Conservation (phyloP, 352 stramenopile genomes). For the Globisporangium middletonii region DNA sequence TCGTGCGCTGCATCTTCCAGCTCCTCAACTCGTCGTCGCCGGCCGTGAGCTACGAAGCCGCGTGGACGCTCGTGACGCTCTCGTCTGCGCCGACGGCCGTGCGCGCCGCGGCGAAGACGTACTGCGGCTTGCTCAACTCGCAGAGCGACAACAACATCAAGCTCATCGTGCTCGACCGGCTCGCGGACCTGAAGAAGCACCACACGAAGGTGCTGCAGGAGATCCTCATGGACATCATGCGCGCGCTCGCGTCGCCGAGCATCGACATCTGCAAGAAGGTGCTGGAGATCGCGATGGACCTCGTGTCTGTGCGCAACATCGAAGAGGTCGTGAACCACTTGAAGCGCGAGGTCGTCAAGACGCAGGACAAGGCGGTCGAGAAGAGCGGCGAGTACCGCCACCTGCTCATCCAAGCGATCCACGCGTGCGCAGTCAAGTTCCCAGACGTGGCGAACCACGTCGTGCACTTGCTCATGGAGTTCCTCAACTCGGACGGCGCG, state of each 20-base stretch:
- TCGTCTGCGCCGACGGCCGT: constrained; percentile 97
- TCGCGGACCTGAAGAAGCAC: constrained; percentile 97
- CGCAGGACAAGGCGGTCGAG: constrained; percentile 86
- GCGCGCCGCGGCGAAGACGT: constrained; percentile 95
- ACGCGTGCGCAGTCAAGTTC: constrained; percentile 97
- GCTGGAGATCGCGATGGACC: constrained; percentile 96
- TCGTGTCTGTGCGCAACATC: constrained; percentile 97
- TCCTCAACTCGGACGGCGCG: constrained; percentile 94
- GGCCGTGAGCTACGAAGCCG: constrained; percentile 97
- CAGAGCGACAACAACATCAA: constrained; percentile 99
- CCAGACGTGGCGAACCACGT: constrained; percentile 96
- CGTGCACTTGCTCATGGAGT: constrained; percentile 99
- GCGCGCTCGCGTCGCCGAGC: constrained; percentile 94
- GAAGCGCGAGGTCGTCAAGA: constrained; percentile 90
- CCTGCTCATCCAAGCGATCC: constrained; percentile 98
- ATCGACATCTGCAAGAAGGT: constrained; percentile 99
- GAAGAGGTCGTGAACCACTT: constrained; percentile 93
- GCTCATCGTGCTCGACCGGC: constrained; percentile 98
- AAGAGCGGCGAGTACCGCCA: constrained; percentile 96
- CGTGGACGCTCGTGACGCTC: constrained; percentile 98
- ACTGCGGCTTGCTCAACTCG: constrained; percentile 95
- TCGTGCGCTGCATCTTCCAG: constrained; percentile 98
- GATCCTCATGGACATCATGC: constrained; percentile 99
- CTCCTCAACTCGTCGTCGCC: constrained; percentile 92
- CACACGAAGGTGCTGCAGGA: constrained; percentile 97